Evolutionary conservation across 139 green algal genomes (phyloP), one percentile per base, ranked within the genome.

Genomic region (Tetradesmus obliquus): DNA sequence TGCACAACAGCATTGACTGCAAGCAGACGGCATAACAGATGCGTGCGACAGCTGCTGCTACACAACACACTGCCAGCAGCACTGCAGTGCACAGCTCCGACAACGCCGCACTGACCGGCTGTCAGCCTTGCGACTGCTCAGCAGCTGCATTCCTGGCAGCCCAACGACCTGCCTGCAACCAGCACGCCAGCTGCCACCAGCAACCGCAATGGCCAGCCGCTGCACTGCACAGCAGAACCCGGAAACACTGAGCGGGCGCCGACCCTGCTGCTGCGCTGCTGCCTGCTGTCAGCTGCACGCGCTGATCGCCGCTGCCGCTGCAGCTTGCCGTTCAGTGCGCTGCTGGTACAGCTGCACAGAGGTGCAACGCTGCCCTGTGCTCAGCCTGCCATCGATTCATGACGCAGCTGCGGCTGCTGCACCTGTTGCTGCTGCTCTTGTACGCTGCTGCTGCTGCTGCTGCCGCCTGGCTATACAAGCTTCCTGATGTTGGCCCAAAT

Each of bases 401-500:
- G 57, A 2, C 19, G 3, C 60, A 4, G 60, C 66, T 24, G 66
- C 66, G 5, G 17, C 66, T 76, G 66, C 66, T 6, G 15, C 5
- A n/a, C 17, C 3, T 76, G 66, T 19, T 13, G 7, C 57, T 13
- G 57, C 57, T 66, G 57, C 57, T 66, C 57, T 66, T 66, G 57
- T 66, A 9, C 8, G 6, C 57, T 13, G 66, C 66, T 20, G 62
- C 62, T 72, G 62, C 9, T 22, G 62, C 10, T 72, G 62, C 62
- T 1, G 62, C 62, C n/a, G 66, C 51, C 15, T 12, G 8, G 58
- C 85, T 89, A 89, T 53, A 89, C 85, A 20, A 89, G 66, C 66
- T 89, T 89, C 15, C 85, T 54, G 7, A 89, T 22, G 51, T 81
- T 89, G 17, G 86, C 71, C 86, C 86, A 90, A 19, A 90, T 71